A percentile compares a stretch with the other conserved stretches of the same genome.
phyloP scores from a whole-genome alignment of 2,329 filamentous ascomycete species.

The Fusarium sp. region DNA sequence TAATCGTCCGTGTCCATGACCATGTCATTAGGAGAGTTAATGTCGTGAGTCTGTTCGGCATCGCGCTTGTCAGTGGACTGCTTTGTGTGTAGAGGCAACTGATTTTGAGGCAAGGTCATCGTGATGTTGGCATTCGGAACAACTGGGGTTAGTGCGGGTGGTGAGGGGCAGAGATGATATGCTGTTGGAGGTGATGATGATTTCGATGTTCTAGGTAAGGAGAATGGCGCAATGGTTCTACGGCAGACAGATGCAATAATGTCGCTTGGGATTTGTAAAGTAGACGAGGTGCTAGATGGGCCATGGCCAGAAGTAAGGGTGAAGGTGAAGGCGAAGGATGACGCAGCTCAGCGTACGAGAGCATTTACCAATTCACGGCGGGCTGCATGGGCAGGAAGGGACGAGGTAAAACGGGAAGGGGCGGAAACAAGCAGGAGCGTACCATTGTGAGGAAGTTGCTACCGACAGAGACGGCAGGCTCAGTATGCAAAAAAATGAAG shows the following conservation, averaged over 20 bases:
- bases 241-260: background rate
- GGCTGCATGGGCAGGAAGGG: constrained; percentile 35
- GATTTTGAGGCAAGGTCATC: constrained; percentile 29
- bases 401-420: constrained; percentile 11
- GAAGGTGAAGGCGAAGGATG: constrained; percentile 18
- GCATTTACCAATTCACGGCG: constrained; percentile 29
- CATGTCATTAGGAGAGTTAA: constrained; percentile 68
- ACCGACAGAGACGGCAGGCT: constrained; percentile 18
- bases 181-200: constrained; percentile 28
- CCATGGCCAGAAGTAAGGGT: background rate
- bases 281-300: background rate
- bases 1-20: constrained; percentile 67
- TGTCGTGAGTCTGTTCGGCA: constrained; percentile 60
- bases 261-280: constrained; percentile 15
- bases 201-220: constrained; percentile 18
- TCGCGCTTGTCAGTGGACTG: constrained; percentile 42
- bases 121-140: constrained; percentile 41
- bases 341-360: constrained; percentile 36
- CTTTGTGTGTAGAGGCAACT: constrained; percentile 35
- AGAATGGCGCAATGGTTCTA: constrained; percentile 23
- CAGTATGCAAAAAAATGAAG: constrained; percentile 4
- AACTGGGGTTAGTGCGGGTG: constrained; percentile 30
- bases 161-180: constrained; percentile 32
- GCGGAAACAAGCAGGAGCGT: constrained; percentile 21
- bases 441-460: constrained; percentile 40